phyloP scores from a whole-genome alignment of 352 stramenopile species.

The Thraustotheca clavata region DNA sequence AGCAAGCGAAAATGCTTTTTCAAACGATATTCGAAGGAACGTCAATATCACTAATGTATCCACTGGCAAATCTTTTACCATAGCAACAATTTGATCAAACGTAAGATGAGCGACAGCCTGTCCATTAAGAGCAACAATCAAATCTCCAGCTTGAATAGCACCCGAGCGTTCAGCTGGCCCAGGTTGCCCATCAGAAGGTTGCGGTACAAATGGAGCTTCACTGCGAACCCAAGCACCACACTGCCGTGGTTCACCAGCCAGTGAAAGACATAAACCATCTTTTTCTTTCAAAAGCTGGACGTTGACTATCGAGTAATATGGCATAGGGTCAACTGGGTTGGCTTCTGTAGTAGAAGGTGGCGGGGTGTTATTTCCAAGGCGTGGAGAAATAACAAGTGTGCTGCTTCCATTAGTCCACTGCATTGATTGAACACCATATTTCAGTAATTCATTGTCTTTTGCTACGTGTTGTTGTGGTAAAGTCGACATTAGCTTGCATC shows the following conservation, averaged over 20 bases:
- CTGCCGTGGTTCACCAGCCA: constrained; percentile 59
- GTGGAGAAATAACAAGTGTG: constrained; percentile 49
- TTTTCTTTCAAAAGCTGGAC: constrained; percentile 32
- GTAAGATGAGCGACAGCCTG: constrained; percentile 40
- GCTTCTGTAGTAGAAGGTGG: constrained; percentile 1
- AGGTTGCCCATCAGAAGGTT: constrained; percentile 32
- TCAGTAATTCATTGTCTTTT: constrained; percentile 48
- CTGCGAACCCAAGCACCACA: constrained; percentile 75
- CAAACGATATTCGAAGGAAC: constrained; percentile 56
- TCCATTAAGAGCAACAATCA: constrained; percentile 50
- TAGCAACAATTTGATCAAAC: constrained; percentile 61
- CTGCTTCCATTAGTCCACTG: constrained; percentile 56
- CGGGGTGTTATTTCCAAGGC: constrained; percentile 31
- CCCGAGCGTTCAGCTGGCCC: constrained; percentile 55
- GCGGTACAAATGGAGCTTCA: constrained; percentile 58
- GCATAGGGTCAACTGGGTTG: constrained; percentile 24
- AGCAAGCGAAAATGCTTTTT: constrained; percentile 43
- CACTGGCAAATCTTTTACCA: constrained; percentile 48
- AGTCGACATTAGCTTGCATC: constrained; percentile 74
- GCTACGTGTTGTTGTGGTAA: constrained; percentile 50
- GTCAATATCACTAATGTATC: constrained; percentile 35
- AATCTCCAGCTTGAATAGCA: constrained; percentile 48
- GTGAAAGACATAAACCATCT: constrained; percentile 68
- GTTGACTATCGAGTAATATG: constrained; percentile 31
- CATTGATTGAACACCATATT: constrained; percentile 45